Evolutionary conservation across 139 green algal species (phyloP), one percentile per base, ranked within the genome.

Genomic region (Closterium sp.): DNA sequence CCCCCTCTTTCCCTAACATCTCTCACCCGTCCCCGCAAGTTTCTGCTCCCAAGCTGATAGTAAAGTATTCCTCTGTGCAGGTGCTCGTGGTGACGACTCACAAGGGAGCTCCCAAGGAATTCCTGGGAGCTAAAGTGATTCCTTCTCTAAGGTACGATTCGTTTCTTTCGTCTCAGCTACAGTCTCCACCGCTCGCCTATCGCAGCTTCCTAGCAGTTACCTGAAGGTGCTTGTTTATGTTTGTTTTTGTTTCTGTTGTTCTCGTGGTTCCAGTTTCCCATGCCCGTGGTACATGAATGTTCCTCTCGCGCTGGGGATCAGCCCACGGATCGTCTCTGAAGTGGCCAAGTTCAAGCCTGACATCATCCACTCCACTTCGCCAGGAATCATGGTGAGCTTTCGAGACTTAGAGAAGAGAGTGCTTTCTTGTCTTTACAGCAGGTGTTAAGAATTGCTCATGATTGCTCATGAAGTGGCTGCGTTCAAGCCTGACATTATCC

Each of bases 301-400:
- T 33, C 95, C 97, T 81, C 96, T 98, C 23, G 97, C 96, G 3
- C 91, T 97, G 32, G 96, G 94, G 21, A 85, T 97, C 0, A 96
- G 38, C 43, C 91, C 91, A 10, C 83, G 89, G 10, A 87, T 95
- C 9, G 88, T 90, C 21, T 86, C 38, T 30, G 35, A 91, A 33
- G 85, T 96, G 4, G 36, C 31, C 5, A 64, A 93, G 1, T 93
- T 94, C 84, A 92, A 93, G 84, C 94, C 94, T 38, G 93, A 96
- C 89, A 69, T 99, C 55, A 98, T 99, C 93, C 97, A 99, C 94
- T 95, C 95, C 55, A 97, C 95, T 36, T 96, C 96, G 8, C 97
- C 97, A 2, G 97, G 95, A 32, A 87, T 94, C 88, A 91, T 96
- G 83, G 91, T 95, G 43, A 92, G 91, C 19, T 90, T 28, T 76